phyloP scores from a whole-genome alignment of 371 early-diverging fungal species.

The Synchytrium microbalum region DNA sequence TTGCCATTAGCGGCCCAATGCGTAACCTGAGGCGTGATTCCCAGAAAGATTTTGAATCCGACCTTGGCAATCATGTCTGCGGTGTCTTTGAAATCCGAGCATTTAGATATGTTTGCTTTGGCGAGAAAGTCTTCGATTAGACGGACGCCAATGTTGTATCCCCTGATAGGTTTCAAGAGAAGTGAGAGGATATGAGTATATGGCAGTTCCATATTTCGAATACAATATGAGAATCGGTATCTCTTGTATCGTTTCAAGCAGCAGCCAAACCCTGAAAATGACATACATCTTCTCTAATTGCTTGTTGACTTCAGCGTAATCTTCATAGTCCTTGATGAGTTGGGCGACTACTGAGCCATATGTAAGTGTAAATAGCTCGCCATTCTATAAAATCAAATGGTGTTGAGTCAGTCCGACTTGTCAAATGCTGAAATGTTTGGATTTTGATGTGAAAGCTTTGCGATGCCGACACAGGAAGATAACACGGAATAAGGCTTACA shows the following conservation, averaged over 20 bases:
- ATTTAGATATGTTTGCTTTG: constrained; percentile 68
- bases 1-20: constrained; percentile 73
- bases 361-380: constrained; percentile 94
- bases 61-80: constrained; percentile 88
- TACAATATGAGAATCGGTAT: neutral
- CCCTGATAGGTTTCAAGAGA: constrained; percentile 47
- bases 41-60: constrained; percentile 93
- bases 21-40: constrained; percentile 72
- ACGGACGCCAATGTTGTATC: constrained; percentile 93
- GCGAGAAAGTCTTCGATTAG: constrained; percentile 95
- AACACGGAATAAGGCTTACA: constrained; percentile 43
- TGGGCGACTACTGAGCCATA: constrained; percentile 96
- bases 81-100: constrained; percentile 83
- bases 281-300: constrained; percentile 92
- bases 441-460: neutral
- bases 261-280: constrained; percentile 1
- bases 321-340: constrained; percentile 89
- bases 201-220: too few relatives aligned
- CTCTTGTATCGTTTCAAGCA: neutral
- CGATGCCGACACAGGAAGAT: neutral
- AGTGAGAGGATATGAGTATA: neutral
- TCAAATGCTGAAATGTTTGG: neutral
- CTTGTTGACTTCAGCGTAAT: constrained; percentile 85
- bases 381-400: constrained; percentile 41
- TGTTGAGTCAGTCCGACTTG: neutral